Base-by-base conservation (phyloP, 176 grass and related monocot genomes). In the Luzula sylvatica region DNA sequence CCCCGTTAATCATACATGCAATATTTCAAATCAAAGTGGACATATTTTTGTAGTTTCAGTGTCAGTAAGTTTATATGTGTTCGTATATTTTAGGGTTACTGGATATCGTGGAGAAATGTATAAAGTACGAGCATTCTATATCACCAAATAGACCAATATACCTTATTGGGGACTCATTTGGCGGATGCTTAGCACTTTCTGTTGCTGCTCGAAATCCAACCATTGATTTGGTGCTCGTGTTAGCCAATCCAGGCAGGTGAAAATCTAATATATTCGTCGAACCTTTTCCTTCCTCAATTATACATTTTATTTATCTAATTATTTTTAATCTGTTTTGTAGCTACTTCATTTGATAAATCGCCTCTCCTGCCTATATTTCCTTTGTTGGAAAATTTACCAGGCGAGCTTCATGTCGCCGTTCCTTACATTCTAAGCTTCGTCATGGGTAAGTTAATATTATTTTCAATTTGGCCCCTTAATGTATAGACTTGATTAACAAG, bases 161-260 rank as follows among this genome's bases (percentile, higher is more conserved):
- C 52, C 53, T 92, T 59, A 60, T 92, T 3, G 81, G 81, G 52
- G 87, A 92, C 35, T 92, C 87, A 5, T 85, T 92, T 63, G 76
- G 86, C 8, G 87, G 81, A 68, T 92, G 81, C 52, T 46, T 92
- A 45, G 80, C 86, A 29, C 73, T 92, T 73, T 51, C 81, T 26
- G 69, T 78, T 38, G 87, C 87, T 55, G 81, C 87, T 81, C 55
- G 55, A 38, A 92, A 92, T 68, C 73, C 72, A 38, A 65, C 75
- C 7, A 71, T 78, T 39, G 87, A 92, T 51, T 65, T 85, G 55
- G 61, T 85, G 46, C 87, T 92, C 30, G 30, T 92, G 47, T 73
- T 95, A 72, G 74, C 79, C 49, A 95, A 95, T 73, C 90, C 90
- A 95, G 90, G 90, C 70, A 81, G 73, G 87, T 80, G 63, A 80